A percentile compares a stretch with the other conserved stretches of the same genome.
These are phyloP conservation scores for Glonium stellatum DNA, from an alignment of 495 filamentous ascomycete genomes.

Conservation along the genomic window DNA sequence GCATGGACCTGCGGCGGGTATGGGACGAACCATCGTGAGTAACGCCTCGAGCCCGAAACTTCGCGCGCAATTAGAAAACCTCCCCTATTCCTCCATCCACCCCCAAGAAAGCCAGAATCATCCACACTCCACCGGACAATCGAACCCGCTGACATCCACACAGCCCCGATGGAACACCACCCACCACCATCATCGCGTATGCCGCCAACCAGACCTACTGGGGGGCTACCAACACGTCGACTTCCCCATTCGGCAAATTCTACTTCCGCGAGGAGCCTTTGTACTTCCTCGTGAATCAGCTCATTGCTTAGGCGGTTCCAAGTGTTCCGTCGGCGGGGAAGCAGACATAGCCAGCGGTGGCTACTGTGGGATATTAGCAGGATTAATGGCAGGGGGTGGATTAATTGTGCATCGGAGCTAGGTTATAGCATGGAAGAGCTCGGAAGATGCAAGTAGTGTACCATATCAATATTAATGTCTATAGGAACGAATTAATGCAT, in stretches of 20 bases:
- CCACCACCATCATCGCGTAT: background rate
- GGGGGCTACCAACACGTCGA: background rate
- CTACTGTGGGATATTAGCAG: too few relatives aligned
- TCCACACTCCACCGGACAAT: background rate
- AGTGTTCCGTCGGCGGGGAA: background rate
- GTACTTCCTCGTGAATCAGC: background rate
- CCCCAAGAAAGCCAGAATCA: background rate
- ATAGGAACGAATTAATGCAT: too few relatives aligned
- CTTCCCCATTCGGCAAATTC: background rate
- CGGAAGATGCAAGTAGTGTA: too few relatives aligned
- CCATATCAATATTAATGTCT: too few relatives aligned
- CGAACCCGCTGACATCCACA: background rate
- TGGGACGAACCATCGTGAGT: background rate
- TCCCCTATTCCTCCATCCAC: background rate
- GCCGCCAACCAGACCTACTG: background rate
- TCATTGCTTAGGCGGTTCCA: background rate
- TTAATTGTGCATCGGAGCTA: too few relatives aligned
- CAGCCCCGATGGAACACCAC: background rate
- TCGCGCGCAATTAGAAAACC: background rate
- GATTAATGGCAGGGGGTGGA: too few relatives aligned
- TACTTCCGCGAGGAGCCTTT: background rate
- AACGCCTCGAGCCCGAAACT: too few relatives aligned
- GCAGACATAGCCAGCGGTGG: too few relatives aligned
- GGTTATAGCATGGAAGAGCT: too few relatives aligned
- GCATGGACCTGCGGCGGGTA: background rate